phyloP scores from a whole-genome alignment of 1,284 basidiomycete species.

The Prillingera fragicola region DNA sequence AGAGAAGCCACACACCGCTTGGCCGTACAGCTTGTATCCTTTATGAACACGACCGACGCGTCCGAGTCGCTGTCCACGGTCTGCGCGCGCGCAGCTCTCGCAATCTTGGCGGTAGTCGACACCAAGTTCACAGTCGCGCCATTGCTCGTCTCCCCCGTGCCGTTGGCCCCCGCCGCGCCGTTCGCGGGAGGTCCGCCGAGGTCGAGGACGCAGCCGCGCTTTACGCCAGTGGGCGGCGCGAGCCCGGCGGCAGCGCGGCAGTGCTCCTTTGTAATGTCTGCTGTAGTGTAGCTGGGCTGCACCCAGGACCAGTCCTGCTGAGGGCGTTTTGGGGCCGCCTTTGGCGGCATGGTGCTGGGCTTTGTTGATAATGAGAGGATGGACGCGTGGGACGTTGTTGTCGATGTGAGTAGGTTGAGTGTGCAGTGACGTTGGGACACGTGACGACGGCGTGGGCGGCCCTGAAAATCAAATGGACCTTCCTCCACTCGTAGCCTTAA shows the following conservation, averaged over 20 bases:
- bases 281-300: constrained; percentile 14
- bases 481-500: too few relatives aligned
- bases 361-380: background rate
- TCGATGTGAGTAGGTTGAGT: too few relatives aligned
- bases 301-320: constrained; percentile 51
- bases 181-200: background rate
- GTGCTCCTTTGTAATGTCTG: constrained; percentile 29
- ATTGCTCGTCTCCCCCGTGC: background rate
- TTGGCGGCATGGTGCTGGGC: background rate
- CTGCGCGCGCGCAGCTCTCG: background rate
- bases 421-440: too few relatives aligned
- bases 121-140: background rate
- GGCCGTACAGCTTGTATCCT: constrained; percentile 53
- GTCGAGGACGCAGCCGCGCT: background rate
- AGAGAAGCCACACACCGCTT: constrained; percentile 67
- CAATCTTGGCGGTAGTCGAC: background rate
- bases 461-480: too few relatives aligned
- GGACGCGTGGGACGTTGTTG: too few relatives aligned
- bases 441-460: too few relatives aligned
- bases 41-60: background rate
- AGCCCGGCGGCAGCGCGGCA: background rate
- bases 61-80: background rate
- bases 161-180: too few relatives aligned
- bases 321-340: background rate
- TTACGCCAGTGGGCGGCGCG: background rate